Percentiles rank a stretch among this genome's conserved stretches.
phyloP scores from a whole-genome alignment of 768 basidiomycete genomes.

The Naganishia vaughanmartiniae region DNA sequence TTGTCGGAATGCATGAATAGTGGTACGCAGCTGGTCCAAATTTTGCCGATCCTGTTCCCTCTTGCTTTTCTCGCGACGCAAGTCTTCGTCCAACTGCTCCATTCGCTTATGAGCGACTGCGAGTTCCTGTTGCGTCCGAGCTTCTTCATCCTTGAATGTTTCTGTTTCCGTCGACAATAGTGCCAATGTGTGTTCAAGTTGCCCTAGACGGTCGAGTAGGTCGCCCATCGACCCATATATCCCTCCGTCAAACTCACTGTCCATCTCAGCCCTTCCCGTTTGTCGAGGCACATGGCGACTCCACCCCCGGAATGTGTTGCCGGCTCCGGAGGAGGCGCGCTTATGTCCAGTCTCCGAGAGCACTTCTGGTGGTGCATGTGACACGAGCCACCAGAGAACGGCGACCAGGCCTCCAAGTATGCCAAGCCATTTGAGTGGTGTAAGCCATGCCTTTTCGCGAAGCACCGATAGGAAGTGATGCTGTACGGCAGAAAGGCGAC shows the following conservation, averaged over 20 bases:
- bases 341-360: neutral
- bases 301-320: neutral
- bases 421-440: constrained; percentile 35
- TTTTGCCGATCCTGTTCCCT: constrained; percentile 29
- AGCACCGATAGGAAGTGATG: constrained; percentile 26
- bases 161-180: constrained; percentile 36
- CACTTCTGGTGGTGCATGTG: constrained; percentile 4
- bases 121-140: constrained; percentile 25
- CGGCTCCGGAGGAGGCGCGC: neutral
- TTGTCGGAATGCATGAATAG: constrained; percentile 23
- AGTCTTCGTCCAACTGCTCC: constrained; percentile 22
- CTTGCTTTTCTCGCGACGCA: constrained; percentile 22
- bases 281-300: neutral
- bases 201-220: constrained; percentile 43
- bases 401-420: constrained; percentile 37
- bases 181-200: constrained; percentile 42
- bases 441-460: constrained; percentile 39
- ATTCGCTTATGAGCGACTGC: constrained; percentile 27
- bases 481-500: constrained; percentile 20
- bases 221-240: constrained; percentile 48
- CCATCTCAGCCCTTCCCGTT: constrained; percentile 11
- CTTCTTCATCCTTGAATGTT: constrained; percentile 22
- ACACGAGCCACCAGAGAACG: constrained; percentile 34
- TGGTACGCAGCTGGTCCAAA: constrained; percentile 30
- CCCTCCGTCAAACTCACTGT: constrained; percentile 29